Base-by-base conservation (phyloP, 768 basidiomycete genomes). In the Pulveroboletus ravenelii region DNA sequence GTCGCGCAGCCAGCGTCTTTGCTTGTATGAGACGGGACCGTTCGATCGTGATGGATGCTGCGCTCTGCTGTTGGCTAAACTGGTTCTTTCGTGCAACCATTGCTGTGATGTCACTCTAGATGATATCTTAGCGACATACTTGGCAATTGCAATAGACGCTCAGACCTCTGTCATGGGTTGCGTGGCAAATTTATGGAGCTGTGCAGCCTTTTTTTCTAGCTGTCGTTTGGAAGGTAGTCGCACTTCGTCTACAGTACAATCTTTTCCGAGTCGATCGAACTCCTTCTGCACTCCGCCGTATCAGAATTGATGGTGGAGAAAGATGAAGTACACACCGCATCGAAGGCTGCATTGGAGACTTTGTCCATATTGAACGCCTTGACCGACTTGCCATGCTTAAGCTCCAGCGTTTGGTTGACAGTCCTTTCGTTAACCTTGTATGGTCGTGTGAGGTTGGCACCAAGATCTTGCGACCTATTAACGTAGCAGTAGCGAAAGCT, bases 131-230 rank as follows among this genome's bases (percentile, higher is more conserved):
- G 53, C 38, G 38, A n/a, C 10, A 50, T 35, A 25, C 38, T 42
- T 39, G 36, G 51, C 36, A 50, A 48, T 30, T 25, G 40, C 23
- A 51, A 15, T 53, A 51, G 38, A 54, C 8, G 47, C n/a, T 36
- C 49, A 61, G 48, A 92, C 93, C 77, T 95, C 92, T 1, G 94
- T 95, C 70, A 89, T 70, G 2, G 77, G 78, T 60, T 85, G 81
- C 3, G 69, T 74, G 10, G 74, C 57, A 41, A 89, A 65, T 56
- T 79, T 84, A 15, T 69, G 67, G 64, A 93, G 77, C 47, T 87
- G 77, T 3, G 73, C 77, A 2, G 62, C 65, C 69, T 93, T 93
- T 63, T 78, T 80, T 59, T 85, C 79, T 2, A 93, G 58, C 15
- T 78, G 72, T 13, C 79, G 75, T 60, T 81, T 85, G 20, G 82